These are phyloP conservation scores for Ashbya aceris DNA, from an alignment of 1,139 yeast species.

Conservation along the genomic window DNA sequence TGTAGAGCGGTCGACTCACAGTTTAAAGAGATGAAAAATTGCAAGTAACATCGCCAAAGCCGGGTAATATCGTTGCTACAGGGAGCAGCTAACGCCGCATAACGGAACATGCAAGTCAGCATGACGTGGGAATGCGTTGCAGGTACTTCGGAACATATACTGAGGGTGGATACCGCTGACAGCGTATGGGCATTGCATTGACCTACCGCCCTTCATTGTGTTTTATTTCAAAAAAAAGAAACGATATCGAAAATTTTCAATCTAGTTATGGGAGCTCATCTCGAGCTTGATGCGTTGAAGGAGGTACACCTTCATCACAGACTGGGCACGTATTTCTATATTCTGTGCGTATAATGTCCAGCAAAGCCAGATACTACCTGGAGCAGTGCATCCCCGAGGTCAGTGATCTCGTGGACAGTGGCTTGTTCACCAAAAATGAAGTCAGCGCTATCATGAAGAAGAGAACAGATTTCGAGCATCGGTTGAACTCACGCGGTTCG, in stretches of 20 bases:
- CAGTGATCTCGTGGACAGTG: constrained; percentile 75
- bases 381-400: constrained; percentile 89
- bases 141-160: too few species aligned
- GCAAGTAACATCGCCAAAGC: too few species aligned
- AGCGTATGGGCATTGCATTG: too few species aligned
- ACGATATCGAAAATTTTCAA: constrained; percentile 2
- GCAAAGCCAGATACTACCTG: constrained; percentile 65
- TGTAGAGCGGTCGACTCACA: too few species aligned
- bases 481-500: constrained; percentile 78
- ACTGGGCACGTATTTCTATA: neutral
- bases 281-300: constrained; percentile 5
- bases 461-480: constrained; percentile 91
- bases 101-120: too few species aligned
- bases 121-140: too few species aligned
- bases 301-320: neutral
- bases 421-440: constrained; percentile 72
- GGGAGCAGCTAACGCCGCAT: too few species aligned
- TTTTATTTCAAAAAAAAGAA: constrained; percentile 1
- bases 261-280: constrained; percentile 10
- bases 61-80: too few species aligned
- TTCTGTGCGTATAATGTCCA: constrained; percentile 42
- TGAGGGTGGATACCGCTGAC: too few species aligned
- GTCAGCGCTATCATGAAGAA: constrained; percentile 81
- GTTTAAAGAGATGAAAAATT: too few species aligned
- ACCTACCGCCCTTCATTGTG: too few species aligned